phyloP scores from a whole-genome alignment of 1,284 basidiomycete genomes.

The Ustilago trichophora region DNA sequence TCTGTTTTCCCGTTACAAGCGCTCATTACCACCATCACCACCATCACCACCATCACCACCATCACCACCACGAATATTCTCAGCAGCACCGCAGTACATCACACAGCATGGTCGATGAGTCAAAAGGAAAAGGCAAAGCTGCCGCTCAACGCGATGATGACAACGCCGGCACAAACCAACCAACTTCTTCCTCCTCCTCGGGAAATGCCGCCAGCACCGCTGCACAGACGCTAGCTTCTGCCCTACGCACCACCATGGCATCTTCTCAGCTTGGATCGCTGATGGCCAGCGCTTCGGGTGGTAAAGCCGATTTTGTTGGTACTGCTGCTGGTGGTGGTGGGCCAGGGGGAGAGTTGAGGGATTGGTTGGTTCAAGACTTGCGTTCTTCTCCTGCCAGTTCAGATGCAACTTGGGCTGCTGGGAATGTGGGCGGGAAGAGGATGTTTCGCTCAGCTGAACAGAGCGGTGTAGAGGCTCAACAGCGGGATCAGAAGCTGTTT shows the following conservation, averaged over 20 bases:
- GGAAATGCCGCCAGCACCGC: not conserved
- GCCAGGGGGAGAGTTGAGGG: constrained; percentile 7
- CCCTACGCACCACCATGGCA: constrained; percentile 22
- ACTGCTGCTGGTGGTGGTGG: not conserved
- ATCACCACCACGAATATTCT: not conserved
- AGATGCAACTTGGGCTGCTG: not conserved
- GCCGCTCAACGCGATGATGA: not conserved
- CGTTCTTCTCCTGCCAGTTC: not conserved
- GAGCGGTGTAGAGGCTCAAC: too few relatives aligned
- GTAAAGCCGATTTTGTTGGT: constrained; percentile 22
- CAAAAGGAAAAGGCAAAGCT: constrained; percentile 26
- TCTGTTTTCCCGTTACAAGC: too few relatives aligned
- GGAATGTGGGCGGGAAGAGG: not conserved
- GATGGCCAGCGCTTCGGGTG: constrained; percentile 11
- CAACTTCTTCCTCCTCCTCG: not conserved
- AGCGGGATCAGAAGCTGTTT: constrained; percentile 7
- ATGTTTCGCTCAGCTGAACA: not conserved
- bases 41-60: not conserved
- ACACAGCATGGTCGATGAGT: constrained; percentile 14
- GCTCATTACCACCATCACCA: not conserved
- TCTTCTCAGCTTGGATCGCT: constrained; percentile 29
- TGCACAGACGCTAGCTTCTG: constrained; percentile 21
- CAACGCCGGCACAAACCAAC: not conserved
- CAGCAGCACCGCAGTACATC: not conserved
- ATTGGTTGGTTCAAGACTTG: constrained; percentile 32